Evolutionary conservation across 1,284 basidiomycete species (phyloP), one percentile per base, ranked within the genome.

Genomic region (Cutaneotrichosporon mucoides): DNA sequence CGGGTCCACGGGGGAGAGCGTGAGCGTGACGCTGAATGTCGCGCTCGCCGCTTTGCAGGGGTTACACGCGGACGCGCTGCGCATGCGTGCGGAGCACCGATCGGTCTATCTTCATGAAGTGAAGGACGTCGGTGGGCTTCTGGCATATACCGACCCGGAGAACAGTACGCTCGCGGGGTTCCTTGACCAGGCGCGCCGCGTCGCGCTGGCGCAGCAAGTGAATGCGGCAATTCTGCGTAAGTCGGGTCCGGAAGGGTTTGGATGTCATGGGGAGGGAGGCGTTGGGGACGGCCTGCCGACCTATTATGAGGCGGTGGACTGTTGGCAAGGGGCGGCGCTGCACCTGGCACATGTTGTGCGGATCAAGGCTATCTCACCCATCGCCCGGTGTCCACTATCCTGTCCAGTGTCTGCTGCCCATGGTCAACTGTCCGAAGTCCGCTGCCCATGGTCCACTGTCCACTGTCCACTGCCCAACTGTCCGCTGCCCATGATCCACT

Each of bases 131-230:
- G 70, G 71, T n/a, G 76, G 71, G 12, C 60, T 79, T 33, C 69
- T 79, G 42, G 76, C 73, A 40, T 79, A 79, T 67, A 71, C 65
- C 13, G 68, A 77, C 65, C 73, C 75, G 13, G 76, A 76, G 59
- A 71, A 59, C 36, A 75, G 74, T 61, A 69, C 72, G 7, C 61
- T 78, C 41, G 64, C 65, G 33, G 76, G 75, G 4, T 77, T 76
- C 61, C 59, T 79, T 57, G 68, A 75, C 43, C 74, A 76, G 62
- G 55, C 55, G 15, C 66, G 77, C 53, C 67, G 77, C 53, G 69
- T 75, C 3, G 68, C 63, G 8, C 62, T 79, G 46, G 73, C 75
- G n/a, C 67, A 73, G 41, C 73, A 76, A 65, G 70, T 79, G 37
- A 76, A 79, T 51, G 59, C 65, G 6, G 73, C 75, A 24, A 75